Base-by-base conservation (phyloP, 139 green algal species). In the Pleodorina starrii region DNA sequence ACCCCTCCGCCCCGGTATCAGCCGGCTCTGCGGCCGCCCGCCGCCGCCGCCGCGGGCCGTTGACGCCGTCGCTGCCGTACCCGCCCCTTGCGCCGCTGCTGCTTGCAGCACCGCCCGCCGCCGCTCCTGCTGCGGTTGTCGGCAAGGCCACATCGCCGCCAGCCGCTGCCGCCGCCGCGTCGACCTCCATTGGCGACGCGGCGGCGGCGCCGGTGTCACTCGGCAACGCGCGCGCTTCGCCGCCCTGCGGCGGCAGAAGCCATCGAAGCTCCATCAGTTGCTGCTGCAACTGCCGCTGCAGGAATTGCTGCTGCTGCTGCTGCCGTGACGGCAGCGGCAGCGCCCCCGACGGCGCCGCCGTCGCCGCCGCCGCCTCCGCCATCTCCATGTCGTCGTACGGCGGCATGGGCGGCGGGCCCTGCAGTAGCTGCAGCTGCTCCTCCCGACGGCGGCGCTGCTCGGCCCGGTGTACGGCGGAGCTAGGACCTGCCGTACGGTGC, bases 21-120 rank as follows among this genome's bases (percentile, higher is more conserved):
- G 16, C 69, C 10, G 11, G 4, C 4, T 14, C 5, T 16, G 25
- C 25, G 5, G n/a, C 46, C n/a, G 1, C 12, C 11, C 23, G n/a
- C 32, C 21, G 5, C 76, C 76, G n/a, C 32, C n/a, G 46, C n/a
- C 32, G n/a, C 48, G 76, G 76, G 0, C 76, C 76, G 23, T 84
- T 46, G 43, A 46, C 76, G 16, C 76, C 76, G 48, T 84, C 76
- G 32, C 48, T 69, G 76, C 76, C 76, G 76, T 84, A 84, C 48
- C 76, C 76, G 14, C 76, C 76, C 5, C 54, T 7, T 10, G 29
- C 76, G n/a, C 48, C 48, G n/a, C 44, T 43, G 74, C 74, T 82
- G 44, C 74, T 82, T 1, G 29, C 25, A 21, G 74, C 74, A 12
- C 21, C 44, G 29, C 42, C 27, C 44, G 74, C 7, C 6, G 44